Base-by-base conservation (phyloP, 73 alveolate species). In the Blepharisma stoltei region DNA sequence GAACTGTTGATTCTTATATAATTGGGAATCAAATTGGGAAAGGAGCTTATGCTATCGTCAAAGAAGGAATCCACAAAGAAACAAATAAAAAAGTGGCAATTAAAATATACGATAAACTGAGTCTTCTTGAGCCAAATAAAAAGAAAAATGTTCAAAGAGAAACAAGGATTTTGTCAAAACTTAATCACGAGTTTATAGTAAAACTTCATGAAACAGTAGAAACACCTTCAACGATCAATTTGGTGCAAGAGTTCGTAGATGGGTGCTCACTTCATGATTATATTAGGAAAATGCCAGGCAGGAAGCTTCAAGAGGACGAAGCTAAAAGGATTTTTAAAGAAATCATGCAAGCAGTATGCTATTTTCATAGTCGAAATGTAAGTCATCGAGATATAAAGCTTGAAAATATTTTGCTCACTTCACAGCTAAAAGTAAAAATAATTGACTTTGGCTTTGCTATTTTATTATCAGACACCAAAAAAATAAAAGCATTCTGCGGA, bases 181-280 rank as follows among this genome's bases (percentile, higher is more conserved):
- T 90, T 93, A 90, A 90, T 78, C 96, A 96, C 81, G 90, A 80
- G 55, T 90, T 88, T 86, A 85, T 96, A 23, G 92, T 96, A 80
- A 92, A 95, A 83, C 88, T 96, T 60, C 86, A 90, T 77, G 96
- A 94, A 71, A 94, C 91, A 25, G 93, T 94, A 45, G 99, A 94
- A 68, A 94, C 97, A 20, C 71, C 90, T 14, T 76, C 87, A 81
- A 49, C 53, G 81, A 48, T 90, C 6, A 83, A 85, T 47, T 65
- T 90, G 46, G 81, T 90, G 25, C 78, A 88, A 91, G 97, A 90
- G 66, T 80, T 78, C 69, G 89, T 86, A 4, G 81, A 85, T 6
- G 92, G 92, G 32, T 55, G 71, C 21, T 55, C 81, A 45, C 79
- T 90, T 25, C 76, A 83, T 21, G 47, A 54, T 6, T 78, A 83